Base-by-base conservation (phyloP, 306 rosid species). In the Fragaria nilgerrensis region DNA sequence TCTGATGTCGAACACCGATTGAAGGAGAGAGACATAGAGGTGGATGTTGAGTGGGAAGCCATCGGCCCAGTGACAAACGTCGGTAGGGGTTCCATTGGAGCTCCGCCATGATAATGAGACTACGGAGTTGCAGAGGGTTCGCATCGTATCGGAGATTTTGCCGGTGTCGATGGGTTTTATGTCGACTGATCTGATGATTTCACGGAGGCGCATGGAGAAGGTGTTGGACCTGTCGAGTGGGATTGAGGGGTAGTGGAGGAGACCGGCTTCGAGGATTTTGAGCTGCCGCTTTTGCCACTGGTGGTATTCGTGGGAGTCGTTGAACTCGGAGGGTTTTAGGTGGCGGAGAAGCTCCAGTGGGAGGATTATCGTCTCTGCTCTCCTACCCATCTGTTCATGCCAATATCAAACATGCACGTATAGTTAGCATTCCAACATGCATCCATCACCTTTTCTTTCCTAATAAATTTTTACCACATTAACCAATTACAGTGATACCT, bases 1-100 rank as follows among this genome's bases (percentile, higher is more conserved):
- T 27, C 96, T 78, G n/a, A 77, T 22, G 74, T 95, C 99, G 45
- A 92, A 95, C 9, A 95, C 68, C 3, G 98, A 62, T 52, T 88
- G 96, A 50, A 95, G 96, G 39, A 95, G 96, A 48, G 92, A 79
- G 14, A 77, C 80, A 36, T 95, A 95, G 74, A 95, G 55, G 77
- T 89, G 90, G 68, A 91, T 65, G 88, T 88, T 95, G 69, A 95
- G 45, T 29, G 99, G 99, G 82, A 75, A 92, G 7, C 99, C 99
- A 72, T 95, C 97, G 16, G 95, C 98, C 98, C 99, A 95, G 41
- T 92, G 99, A 25, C 98, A 91, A n/a, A 90, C 86, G 70, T 95
- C 98, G 29, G 97, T 79, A 5, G 97, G 90, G 19, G 83, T 84
- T 2, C 97, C 96, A n/a, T 85, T 88, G 53, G 86, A 43, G 74